Base-by-base conservation (phyloP, 257 asterid species). In the Penstemon eatonii region DNA sequence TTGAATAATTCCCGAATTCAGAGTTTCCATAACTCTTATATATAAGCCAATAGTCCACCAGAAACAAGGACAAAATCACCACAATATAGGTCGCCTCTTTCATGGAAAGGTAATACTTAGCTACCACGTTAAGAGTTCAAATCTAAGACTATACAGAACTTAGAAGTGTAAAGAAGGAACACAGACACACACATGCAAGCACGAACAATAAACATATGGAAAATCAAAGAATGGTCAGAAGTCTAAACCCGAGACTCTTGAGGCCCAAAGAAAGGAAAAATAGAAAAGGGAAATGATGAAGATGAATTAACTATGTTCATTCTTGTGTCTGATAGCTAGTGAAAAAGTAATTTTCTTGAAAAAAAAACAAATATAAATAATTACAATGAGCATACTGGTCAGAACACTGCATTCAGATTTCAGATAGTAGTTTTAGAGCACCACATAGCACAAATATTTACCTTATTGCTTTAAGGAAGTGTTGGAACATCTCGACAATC, bases 401-500 rank as follows among this genome's bases (percentile, higher is more conserved):
- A 46, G 15, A 46, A 37, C 45, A 74, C 44, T 33, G 42, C 63
- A 69, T 46, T 42, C 73, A 60, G 51, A 68, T 37, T 46, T 42
- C 73, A 60, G 51, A 68, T 37, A 63, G 61, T 1, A 69, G 39
- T 13, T 45, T 57, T 42, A 37, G 65, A 53, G 55, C 62, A 47
- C 38, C 65, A 63, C 8, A 18, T 25, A 45, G 37, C 36, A 46
- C 15, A 8, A 37, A 60, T 0, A 38, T 61, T 70, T 89, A 94
- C 99, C 99, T 82, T 76, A 94, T 86, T 56, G 88, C 73, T 69
- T 81, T 78, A 52, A 91, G 82, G 63, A 94, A 94, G 84, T 87
- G 87, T 74, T 81, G 88, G 76, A 91, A 91, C 99, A 94, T 94
- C 83, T 87, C 91, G 62, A 80, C 73, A 65, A 94, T 81, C 90